Evolutionary conservation across 306 rosid genomes (phyloP).

Genomic region (Malus fusca): DNA sequence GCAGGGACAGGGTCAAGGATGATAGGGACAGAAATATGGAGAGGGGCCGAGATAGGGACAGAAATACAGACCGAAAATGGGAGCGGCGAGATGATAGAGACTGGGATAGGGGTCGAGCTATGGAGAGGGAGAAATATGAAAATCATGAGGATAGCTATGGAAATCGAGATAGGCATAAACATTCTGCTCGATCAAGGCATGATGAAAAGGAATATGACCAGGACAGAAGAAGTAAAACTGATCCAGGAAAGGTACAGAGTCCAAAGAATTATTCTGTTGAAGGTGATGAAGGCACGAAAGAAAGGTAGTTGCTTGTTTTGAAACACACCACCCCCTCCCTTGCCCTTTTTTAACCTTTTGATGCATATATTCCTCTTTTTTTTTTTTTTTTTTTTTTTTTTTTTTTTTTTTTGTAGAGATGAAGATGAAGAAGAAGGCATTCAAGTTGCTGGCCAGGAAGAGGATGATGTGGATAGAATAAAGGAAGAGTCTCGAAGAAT

Average conservation of each 20-base stretch:
- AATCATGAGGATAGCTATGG: constrained; percentile 32
- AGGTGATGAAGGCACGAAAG: constrained; percentile 24
- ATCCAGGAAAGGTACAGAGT: constrained; percentile 17
- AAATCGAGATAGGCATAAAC: constrained; percentile 36
- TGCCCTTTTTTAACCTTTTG: background rate
- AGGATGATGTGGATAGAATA: constrained; percentile 81
- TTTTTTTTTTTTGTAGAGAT: constrained; percentile 24
- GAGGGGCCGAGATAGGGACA: constrained; percentile 15
- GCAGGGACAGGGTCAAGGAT: constrained; percentile 7
- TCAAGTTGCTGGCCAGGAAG: constrained; percentile 73
- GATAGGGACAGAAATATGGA: constrained; percentile 30
- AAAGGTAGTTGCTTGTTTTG: constrained; percentile 33
- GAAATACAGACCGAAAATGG: constrained; percentile 14
- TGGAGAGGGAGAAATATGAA: constrained; percentile 40
- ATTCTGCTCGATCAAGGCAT: constrained; percentile 41
- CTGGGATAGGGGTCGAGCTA: constrained; percentile 31
- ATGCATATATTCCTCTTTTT: background rate
- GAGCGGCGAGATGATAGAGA: constrained; percentile 24
- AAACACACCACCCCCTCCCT: background rate
- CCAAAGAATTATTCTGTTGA: constrained; percentile 22
- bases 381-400: constrained; percentile 9
- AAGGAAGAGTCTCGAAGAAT: constrained; percentile 91
- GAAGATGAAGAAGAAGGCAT: constrained; percentile 62
- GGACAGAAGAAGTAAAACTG: constrained; percentile 31
- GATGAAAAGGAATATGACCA: constrained; percentile 38